Evolutionary conservation across 75 land plant genomes (phyloP).

Genomic region (Azolla pinnata): DNA sequence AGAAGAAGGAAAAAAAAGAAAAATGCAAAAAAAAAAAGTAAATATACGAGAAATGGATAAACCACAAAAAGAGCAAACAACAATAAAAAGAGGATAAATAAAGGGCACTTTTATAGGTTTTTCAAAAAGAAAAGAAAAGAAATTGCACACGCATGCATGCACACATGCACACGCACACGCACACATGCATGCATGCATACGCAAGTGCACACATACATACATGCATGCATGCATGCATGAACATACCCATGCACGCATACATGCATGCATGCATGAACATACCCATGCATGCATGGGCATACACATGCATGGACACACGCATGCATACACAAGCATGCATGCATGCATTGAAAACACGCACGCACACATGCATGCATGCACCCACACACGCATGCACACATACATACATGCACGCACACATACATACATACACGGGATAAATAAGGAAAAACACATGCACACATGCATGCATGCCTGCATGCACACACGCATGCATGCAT

Average conservation of each 20-base stretch:
- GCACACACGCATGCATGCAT: no score
- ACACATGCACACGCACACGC: background rate
- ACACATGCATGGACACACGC: background rate
- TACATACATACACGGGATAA: background rate
- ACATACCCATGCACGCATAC: background rate
- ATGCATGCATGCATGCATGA: background rate
- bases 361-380: background rate
- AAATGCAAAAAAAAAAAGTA: no score
- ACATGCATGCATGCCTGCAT: no score
- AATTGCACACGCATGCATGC: background rate
- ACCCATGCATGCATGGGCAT: background rate
- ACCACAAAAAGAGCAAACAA: no score
- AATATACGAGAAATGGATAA: no score
- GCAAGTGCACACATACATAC: background rate
- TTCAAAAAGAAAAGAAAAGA: background rate
- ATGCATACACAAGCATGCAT: background rate
- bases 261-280: background rate
- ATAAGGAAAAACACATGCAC: no score
- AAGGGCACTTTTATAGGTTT: no score
- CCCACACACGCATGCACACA: background rate
- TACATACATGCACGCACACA: slow-evolving; percentile 1
- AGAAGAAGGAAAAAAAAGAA: no score
- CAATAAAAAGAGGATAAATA: no score
- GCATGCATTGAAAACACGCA: background rate
- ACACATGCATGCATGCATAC: background rate